A percentile compares a stretch with the other conserved stretches of the same genome.
phyloP scores from a whole-genome alignment of 179 eudicot species.

The Silene noctiflora region DNA sequence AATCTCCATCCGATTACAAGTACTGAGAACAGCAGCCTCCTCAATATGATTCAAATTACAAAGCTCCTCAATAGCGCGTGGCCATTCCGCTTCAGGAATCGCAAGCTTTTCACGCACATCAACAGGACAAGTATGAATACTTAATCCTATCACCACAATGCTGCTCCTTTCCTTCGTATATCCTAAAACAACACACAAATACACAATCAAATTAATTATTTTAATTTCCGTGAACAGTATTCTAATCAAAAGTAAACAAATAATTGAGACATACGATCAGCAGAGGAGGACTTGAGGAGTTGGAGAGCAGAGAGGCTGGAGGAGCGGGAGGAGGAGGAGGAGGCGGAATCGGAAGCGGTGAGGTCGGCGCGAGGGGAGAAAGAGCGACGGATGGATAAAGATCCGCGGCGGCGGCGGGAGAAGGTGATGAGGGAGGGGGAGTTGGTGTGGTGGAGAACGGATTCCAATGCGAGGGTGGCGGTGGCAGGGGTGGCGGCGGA shows the following conservation, averaged over 20 bases:
- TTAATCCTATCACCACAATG: conserved; percentile 45
- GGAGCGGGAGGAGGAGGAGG: conserved; percentile 29
- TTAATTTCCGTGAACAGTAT: background rate
- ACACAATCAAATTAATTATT: background rate
- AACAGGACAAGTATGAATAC: conserved; percentile 44
- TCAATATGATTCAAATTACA: conserved; percentile 50
- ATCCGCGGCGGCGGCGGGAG: conserved; percentile 15
- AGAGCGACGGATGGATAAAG: conserved; percentile 8
- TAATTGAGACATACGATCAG: conserved; percentile 54
- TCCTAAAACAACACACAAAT: conserved; percentile 21
- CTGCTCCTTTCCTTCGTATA: conserved; percentile 49
- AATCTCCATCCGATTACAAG: conserved; percentile 52
- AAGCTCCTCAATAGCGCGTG: conserved; percentile 47
- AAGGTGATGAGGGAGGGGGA: conserved; percentile 23
- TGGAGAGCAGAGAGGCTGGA: conserved; percentile 83
- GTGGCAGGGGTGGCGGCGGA: conserved; percentile 27
- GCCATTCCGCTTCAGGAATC: conserved; percentile 56
- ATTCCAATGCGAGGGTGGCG: conserved; percentile 57
- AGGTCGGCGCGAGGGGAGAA: conserved; percentile 45
- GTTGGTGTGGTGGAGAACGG: conserved; percentile 40
- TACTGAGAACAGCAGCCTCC: conserved; percentile 51
- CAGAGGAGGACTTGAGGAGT: conserved; percentile 85
- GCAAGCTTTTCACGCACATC: conserved; percentile 53
- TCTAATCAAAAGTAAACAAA: background rate
- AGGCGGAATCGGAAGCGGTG: conserved; percentile 19